phyloP scores from a whole-genome alignment of 139 green algal genomes.

The Trebouxia sp. region DNA sequence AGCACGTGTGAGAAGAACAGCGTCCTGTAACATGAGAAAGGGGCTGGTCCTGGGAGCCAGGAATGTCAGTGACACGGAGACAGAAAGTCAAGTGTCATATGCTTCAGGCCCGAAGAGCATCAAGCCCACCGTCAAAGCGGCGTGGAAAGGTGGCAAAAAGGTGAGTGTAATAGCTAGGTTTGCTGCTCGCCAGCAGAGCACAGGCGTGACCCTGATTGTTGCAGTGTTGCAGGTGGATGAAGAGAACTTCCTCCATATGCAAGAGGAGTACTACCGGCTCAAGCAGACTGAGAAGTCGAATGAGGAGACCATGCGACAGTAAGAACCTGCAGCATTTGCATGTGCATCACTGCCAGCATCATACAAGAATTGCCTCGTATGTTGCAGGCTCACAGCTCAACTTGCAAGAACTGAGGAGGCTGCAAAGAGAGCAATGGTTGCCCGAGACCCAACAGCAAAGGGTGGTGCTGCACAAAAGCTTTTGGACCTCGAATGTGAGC shows the following conservation, averaged over 20 bases:
- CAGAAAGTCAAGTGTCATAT: slow-evolving; percentile 22
- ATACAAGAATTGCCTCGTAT: not conserved
- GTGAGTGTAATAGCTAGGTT: not conserved
- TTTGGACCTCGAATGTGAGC: slow-evolving; percentile 60
- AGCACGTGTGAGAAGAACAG: no score
- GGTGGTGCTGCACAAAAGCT: slow-evolving; percentile 66
- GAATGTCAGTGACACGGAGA: not conserved
- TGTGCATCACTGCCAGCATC: not conserved
- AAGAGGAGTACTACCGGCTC: slow-evolving; percentile 38
- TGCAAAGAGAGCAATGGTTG: slow-evolving; percentile 69
- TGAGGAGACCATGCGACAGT: slow-evolving; percentile 44
- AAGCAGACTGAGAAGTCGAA: slow-evolving; percentile 37
- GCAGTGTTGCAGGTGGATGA: slow-evolving; percentile 35
- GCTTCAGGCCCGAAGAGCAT: slow-evolving; percentile 18
- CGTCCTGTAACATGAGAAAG: no score
- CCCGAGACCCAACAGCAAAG: slow-evolving; percentile 49
- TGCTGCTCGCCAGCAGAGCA: not conserved
- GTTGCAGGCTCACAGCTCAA: slow-evolving; percentile 68
- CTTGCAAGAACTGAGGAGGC: slow-evolving; percentile 77
- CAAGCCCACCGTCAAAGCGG: not conserved
- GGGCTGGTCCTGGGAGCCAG: not conserved
- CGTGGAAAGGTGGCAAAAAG: slow-evolving; percentile 27
- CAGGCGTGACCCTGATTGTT: not conserved
- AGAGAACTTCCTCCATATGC: slow-evolving; percentile 39
- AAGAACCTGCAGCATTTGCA: not conserved